Base-by-base conservation (phyloP, 2,329 filamentous ascomycete genomes). In the Drechslerella coelobrocha region DNA sequence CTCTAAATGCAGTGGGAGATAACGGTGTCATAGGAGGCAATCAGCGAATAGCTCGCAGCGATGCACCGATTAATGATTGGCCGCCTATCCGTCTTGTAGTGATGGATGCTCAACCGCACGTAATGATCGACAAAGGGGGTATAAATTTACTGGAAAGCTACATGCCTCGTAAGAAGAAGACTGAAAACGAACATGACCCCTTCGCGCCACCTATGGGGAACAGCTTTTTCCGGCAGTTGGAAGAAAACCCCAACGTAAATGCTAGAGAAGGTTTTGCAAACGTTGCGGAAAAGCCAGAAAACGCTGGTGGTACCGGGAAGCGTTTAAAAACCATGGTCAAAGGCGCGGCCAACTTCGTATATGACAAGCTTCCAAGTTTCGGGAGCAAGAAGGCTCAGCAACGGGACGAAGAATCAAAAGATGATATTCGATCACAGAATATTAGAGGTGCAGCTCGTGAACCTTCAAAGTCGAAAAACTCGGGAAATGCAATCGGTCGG, bases 31-130 rank as follows among this genome's bases (percentile, higher is more conserved):
- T 55, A 6, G 57, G 57, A 24, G 57, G 57, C 1, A 24, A 19
- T 9, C 45, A 50, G 34, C 57, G 66, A 8, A 59, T 71, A n/a
- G 60, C 57, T 47, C 57, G 66, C 29, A 54, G 52, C 24, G 59
- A 71, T 26, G 24, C 27, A 2, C 66, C 59, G 10, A 12, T 50
- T 21, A 23, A 57, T 8, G 39, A 54, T 10, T 71, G 47, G 45
- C 31, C 43, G 5, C 66, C 66, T 4, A 55, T 71, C 17, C 66
- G 59, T 14, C 66, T 71, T 12, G 47, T 59, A 3, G 66, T 71
- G 8, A n/a, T 41, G 0, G 10, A 63, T 7, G 8, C 59, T 2
- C 39, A 57, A 29, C 56, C 59, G 23, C 34, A 19, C 17, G 14
- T 47, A 24, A 29, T n/a, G 2, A n/a, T 61, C 1, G 57, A 52